phyloP scores from a whole-genome alignment of 257 asterid species.

The Scutellaria minor region DNA sequence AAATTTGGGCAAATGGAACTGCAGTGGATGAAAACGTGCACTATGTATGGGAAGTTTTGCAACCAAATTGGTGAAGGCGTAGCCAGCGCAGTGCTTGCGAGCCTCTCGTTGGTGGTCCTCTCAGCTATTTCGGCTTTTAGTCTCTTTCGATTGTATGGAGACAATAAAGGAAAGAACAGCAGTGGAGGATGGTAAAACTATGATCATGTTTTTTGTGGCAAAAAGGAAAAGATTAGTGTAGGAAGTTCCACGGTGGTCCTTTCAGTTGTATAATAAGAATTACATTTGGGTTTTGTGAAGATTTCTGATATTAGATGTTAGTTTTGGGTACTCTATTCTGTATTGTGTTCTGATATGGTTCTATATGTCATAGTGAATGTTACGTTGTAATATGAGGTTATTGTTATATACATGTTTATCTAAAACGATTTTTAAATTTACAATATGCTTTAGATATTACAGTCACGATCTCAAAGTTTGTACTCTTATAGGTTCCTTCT shows the following conservation, averaged over 20 bases:
- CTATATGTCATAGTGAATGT: no score
- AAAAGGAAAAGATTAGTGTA: slow-evolving; percentile 4
- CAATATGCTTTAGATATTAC: no score
- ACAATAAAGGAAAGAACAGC: slow-evolving; percentile 50
- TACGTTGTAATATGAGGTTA: no score
- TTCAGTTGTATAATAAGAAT: slow-evolving; percentile 31
- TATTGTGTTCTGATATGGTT: background rate
- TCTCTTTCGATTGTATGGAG: slow-evolving; percentile 86
- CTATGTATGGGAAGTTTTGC: slow-evolving; percentile 73
- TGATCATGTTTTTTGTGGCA: slow-evolving; percentile 4
- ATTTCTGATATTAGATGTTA: background rate
- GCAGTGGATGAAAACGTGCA: slow-evolving; percentile 90
- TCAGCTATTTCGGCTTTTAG: slow-evolving; percentile 85
- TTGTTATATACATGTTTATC: no score
- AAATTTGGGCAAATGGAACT: slow-evolving; percentile 75
- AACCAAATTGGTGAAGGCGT: slow-evolving; percentile 88
- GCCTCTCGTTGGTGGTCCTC: slow-evolving; percentile 60
- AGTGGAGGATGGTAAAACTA: slow-evolving; percentile 53
- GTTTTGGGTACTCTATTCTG: background rate
- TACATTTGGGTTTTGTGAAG: slow-evolving; percentile 31
- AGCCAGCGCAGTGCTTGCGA: slow-evolving; percentile 63
- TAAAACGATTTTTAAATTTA: no score
- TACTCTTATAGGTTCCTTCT: no score
- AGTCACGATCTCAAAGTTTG: no score
- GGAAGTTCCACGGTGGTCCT: slow-evolving; percentile 17